phyloP scores from a whole-genome alignment of 2,329 filamentous ascomycete species.

The Xylaria digitata region DNA sequence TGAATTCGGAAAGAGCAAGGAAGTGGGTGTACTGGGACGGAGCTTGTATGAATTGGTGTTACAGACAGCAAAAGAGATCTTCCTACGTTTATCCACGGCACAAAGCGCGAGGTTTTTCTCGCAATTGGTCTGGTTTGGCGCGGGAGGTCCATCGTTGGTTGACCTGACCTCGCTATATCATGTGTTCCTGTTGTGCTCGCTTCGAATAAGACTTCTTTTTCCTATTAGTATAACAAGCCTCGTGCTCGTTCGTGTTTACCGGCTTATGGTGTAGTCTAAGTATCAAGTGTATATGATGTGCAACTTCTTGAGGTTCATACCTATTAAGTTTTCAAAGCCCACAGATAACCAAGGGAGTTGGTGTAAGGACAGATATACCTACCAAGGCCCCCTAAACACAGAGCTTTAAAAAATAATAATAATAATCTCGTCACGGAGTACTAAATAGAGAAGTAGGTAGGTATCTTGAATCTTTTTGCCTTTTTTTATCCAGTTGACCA shows the following conservation, averaged over 20 bases:
- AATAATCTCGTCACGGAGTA: neutral
- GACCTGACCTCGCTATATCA: conserved; percentile 38
- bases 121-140: conserved; percentile 41
- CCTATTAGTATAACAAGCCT: conserved; percentile 23
- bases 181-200: conserved; percentile 43
- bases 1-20: conserved; percentile 51
- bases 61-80: conserved; percentile 48
- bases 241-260: neutral
- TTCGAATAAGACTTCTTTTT: conserved; percentile 46
- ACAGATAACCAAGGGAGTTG: neutral
- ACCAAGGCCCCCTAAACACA: too few species aligned
- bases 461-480: neutral
- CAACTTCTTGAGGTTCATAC: neutral
- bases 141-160: conserved; percentile 35
- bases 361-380: neutral
- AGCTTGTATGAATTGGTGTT: conserved; percentile 55
- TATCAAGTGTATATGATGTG: neutral
- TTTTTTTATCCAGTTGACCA: neutral
- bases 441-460: neutral
- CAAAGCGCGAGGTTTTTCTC: conserved; percentile 38
- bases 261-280: neutral
- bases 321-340: neutral
- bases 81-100: conserved; percentile 43
- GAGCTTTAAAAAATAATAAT: neutral
- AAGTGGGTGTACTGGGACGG: conserved; percentile 52